phyloP scores from a whole-genome alignment of 495 filamentous ascomycete species.

The Antarctomyces pellizariae region DNA sequence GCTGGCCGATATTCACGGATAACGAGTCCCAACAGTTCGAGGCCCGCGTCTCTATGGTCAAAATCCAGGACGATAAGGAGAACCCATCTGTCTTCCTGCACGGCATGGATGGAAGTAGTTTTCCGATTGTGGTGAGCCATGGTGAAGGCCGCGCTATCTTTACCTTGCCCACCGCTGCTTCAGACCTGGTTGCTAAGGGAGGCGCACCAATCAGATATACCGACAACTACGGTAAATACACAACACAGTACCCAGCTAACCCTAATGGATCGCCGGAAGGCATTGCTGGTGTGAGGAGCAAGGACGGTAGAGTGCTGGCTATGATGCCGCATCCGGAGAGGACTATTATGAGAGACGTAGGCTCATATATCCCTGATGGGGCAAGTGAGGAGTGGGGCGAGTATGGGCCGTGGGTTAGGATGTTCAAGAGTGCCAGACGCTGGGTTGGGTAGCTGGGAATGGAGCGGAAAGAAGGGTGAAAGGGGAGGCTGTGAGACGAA shows the following conservation, averaged over 20 bases:
- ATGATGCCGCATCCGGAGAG: constrained; percentile 96
- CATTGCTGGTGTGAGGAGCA: constrained; percentile 59
- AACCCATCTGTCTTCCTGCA: constrained; percentile 70
- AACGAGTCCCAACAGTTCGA: constrained; percentile 87
- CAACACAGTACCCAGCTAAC: constrained; percentile 74
- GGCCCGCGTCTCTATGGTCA: constrained; percentile 72
- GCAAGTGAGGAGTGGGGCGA: constrained; percentile 55
- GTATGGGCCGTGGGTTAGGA: constrained; percentile 67
- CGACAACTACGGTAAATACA: constrained; percentile 51
- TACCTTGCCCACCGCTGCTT: constrained; percentile 21
- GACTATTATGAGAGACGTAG: constrained; percentile 64
- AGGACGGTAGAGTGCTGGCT: constrained; percentile 67
- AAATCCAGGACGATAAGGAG: constrained; percentile 32
- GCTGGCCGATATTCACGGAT: constrained; percentile 74
- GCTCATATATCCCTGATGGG: constrained; percentile 43
- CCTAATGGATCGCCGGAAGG: constrained; percentile 80
- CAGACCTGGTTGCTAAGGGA: constrained; percentile 33
- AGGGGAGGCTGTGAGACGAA: no score
- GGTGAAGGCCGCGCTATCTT: constrained; percentile 81
- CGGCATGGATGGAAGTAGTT: constrained; percentile 62
- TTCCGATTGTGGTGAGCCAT: constrained; percentile 81
- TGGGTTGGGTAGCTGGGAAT: constrained; percentile 90
- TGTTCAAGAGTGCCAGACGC: constrained; percentile 58
- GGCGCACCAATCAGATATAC: constrained; percentile 60
- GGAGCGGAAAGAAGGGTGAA: no score